Evolutionary conservation across 2,329 filamentous ascomycete genomes (phyloP), one percentile per base, ranked within the genome.

Genomic region (Monilinia vaccinii-corymbosi): DNA sequence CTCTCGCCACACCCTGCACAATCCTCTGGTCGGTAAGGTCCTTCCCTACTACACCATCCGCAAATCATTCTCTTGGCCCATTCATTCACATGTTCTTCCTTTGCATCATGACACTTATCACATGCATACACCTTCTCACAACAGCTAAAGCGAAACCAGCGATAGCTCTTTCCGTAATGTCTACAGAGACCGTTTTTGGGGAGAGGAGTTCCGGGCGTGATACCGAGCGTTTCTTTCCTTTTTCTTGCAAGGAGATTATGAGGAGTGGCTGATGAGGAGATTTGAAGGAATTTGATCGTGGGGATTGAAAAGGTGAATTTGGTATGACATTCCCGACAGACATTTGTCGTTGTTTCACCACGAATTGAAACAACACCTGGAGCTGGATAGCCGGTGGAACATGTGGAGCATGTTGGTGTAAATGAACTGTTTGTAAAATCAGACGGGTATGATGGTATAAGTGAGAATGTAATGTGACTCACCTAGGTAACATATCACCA

Each of bases 51-150:
- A 73, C 89, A 90, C 76, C 81, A 88, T 8, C 87, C 87, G 71
- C 88, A 93, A 40, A 93, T 83, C 88, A 94, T 94, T 52, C 89
- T 79, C 68, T 87, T 90, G 9, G 90, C 90, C 79, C 89, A 90
- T 74, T 94, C 90, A 65, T 89, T 86, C 9, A 81, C 76, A 74
- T 95, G 90, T 55, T 87, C 85, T 66, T 85, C 83, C 11, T 75
- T 79, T 18, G 76, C 79, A 71, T 94, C 89, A 69, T 95, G 90
- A 73, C 90, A 95, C 75, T 81, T 82, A 69, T 86, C 83, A 71
- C 83, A 86, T n/a, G 82, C 70, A 66, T 83, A 77, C 42, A 85
- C 81, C 60, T 78, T 77, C 55, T 72, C 73, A 71, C 82, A 86
- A 74, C 83, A 86, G 63, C 79, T 80, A 75, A 86, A 86, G 18